Evolutionary conservation across 352 stramenopile genomes (phyloP).

Genomic region (Globisporangium nunn): DNA sequence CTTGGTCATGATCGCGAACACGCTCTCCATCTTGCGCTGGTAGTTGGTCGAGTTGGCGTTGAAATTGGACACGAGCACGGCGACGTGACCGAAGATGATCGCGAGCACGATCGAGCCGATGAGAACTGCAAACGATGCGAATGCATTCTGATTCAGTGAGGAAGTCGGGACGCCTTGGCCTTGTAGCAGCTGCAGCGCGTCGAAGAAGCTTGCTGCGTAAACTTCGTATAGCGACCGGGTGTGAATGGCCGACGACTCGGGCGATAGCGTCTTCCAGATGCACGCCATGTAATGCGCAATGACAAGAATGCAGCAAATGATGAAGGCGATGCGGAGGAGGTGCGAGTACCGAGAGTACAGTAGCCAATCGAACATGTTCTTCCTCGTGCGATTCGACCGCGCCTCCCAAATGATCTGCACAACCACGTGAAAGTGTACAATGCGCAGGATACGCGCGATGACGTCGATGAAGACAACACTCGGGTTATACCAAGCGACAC

Average conservation of each 20-base stretch:
- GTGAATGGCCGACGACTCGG: neutral
- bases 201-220: slow-evolving; percentile 7
- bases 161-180: slow-evolving; percentile 3
- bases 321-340: slow-evolving; percentile 7
- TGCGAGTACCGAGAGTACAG: slow-evolving; percentile 13
- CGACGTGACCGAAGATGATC: slow-evolving; percentile 55
- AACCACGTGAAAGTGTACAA: slow-evolving; percentile 2
- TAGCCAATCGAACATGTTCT: slow-evolving; percentile 5
- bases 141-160: slow-evolving; percentile 24
- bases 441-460: neutral
- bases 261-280: slow-evolving; percentile 3
- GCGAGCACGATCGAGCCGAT: slow-evolving; percentile 47
- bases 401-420: neutral
- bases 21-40: slow-evolving; percentile 51
- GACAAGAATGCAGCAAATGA: slow-evolving; percentile 1
- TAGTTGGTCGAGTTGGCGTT: slow-evolving; percentile 41
- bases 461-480: neutral
- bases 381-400: neutral
- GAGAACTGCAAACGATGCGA: slow-evolving; percentile 33
- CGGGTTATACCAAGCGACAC: neutral
- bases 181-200: slow-evolving; percentile 8
- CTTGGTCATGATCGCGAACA: slow-evolving; percentile 50
- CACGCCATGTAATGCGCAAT: slow-evolving; percentile 12
- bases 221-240: neutral
- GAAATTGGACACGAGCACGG: slow-evolving; percentile 51